Conservation (phyloP, 176 grass and related monocot species). For the Paspalum vaginatum region DNA sequence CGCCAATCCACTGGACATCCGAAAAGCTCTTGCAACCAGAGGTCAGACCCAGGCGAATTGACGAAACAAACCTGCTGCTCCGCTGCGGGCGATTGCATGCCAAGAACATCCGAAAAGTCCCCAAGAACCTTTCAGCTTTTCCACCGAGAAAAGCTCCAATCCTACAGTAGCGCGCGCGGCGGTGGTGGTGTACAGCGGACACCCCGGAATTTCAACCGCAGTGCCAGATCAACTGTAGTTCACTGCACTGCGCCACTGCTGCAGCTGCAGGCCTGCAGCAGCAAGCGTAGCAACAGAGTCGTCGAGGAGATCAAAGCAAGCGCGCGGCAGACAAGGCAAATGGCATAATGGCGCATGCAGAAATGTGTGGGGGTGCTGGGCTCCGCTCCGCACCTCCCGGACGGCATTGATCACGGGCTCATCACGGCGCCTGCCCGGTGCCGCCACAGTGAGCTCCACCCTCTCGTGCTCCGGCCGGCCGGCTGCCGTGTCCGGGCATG, state of each 20-base stretch:
- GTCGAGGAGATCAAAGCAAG: background rate
- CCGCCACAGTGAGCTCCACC: constrained; percentile 40
- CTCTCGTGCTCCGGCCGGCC: constrained; percentile 18
- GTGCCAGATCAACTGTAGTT: constrained; percentile 12
- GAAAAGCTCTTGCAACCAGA: background rate
- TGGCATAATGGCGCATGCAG: constrained; percentile 61
- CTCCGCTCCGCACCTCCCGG: constrained; percentile 22
- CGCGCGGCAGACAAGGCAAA: background rate
- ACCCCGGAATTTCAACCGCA: constrained; percentile 21
- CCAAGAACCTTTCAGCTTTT: constrained; percentile 20
- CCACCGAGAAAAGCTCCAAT: constrained; percentile 21
- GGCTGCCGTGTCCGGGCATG: constrained; percentile 34
- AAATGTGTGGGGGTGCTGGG: constrained; percentile 18
- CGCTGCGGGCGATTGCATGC: background rate
- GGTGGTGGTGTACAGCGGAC: background rate
- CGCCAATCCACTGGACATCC: background rate
- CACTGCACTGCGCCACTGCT: background rate
- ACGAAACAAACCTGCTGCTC: background rate
- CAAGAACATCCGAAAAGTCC: constrained; percentile 31
- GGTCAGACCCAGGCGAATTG: background rate
- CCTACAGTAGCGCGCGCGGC: background rate
- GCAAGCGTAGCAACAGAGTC: background rate
- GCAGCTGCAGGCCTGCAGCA: background rate
- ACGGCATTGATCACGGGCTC: constrained; percentile 29
- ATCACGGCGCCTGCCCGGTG: background rate